Base-by-base conservation (phyloP, 148 eudicot genomes). In the Vaccinium corymbosum region DNA sequence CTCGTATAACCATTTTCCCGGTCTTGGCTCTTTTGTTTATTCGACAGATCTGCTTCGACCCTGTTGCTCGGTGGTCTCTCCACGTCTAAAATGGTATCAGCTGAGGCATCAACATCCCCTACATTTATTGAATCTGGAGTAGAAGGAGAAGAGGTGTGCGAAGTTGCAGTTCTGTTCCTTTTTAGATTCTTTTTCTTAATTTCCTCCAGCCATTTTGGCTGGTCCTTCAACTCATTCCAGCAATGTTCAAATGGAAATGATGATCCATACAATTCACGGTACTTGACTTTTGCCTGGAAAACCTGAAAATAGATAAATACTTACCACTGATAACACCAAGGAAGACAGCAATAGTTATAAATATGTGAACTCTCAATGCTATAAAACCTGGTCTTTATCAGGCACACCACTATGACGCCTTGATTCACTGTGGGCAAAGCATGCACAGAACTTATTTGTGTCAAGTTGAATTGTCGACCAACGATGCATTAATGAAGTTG, bases 161-260 rank as follows among this genome's bases (percentile, higher is more conserved):
- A 52, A 46, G 48, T 46, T 7, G 22, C 51, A 68, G 16, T 27
- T 68, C 38, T 38, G 7, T 38, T 16, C 15, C 78, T 48, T 42
- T 74, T 74, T 2, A 52, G 49, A 12, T 46, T 74, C 20, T 74
- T 42, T 20, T 8, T 74, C 20, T 74, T 74, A 49, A 16, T 19
- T 1, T 76, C 55, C 29, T 76, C 79, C 32, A 49, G 3, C 79
- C 55, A 48, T 19, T 76, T 76, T 48, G 79, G 79, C 0, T 76
- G 79, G 55, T 49, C 27, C 32, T 16, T 76, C 29, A 76, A 76
- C 32, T 3, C 79, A 20, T 76, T 76, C 79, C 79, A 76, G 52
- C 79, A 76, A 49, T 76, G 79, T 49, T 76, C 56, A n/a, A 48
- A 76, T 9, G 15, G 79, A 49, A 48, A 76, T 48, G 79, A 48